Evolutionary conservation across 176 grass and related monocot genomes (phyloP), one percentile per base, ranked within the genome.

Genomic region (Pontederia crassipes): DNA sequence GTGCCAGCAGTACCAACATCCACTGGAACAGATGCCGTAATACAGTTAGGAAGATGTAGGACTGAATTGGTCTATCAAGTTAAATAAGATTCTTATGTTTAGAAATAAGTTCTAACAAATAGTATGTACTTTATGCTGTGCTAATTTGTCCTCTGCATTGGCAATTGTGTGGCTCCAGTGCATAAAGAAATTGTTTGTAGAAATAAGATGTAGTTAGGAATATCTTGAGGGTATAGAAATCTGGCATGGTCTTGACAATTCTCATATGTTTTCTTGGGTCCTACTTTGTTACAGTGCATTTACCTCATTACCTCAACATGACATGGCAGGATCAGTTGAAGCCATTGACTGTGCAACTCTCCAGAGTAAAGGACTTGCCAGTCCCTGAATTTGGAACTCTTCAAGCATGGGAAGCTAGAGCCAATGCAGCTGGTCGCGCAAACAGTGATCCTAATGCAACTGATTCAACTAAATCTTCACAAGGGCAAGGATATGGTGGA

Each of bases 331-430:
- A 92, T 61, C 84, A 98, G 77, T 72, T 98, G 73, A 98, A 98
- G 57, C 87, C 87, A 68, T 74, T 98, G 72, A 67, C 57, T 20
- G 51, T 71, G 51, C 93, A 86, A 67, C 81, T 98, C 68, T 58
- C 50, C 2, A 92, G 87, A 75, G 87, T 98, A 54, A 92, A 81
- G 72, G 88, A 98, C 78, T 74, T 98, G 46, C 79, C 87, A 68
- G 79, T 81, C 18, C 93, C 93, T 73, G 93, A 92, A 73, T 98
- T 92, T 85, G 93, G 87, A 62, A 98, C 76, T 64, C 71, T 98
- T 47, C 87, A 85, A 83, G 72, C 84, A 76, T 98, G 93, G 87
- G 87, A 98, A 82, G 69, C 74, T 28, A 80, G 84, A 74, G 84
- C 77, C 71, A 85, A 74, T 69, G 64, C 81, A 66, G 81, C 81